phyloP scores from a whole-genome alignment of 176 grass and related monocot genomes.

The sorghum (Sorghum bicolor) region DNA sequence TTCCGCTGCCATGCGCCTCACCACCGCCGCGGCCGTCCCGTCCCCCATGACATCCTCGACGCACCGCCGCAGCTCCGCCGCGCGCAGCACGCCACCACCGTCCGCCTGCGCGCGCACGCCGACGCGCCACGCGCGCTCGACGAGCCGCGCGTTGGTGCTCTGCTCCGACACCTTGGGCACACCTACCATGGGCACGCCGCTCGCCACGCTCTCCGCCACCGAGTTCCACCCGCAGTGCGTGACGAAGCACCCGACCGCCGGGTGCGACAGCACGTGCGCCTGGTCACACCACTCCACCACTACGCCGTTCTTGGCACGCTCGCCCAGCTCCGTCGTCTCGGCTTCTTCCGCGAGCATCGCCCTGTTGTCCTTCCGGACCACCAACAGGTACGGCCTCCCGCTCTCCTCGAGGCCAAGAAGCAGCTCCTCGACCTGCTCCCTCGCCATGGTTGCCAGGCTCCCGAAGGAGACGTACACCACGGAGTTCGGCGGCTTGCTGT shows the following conservation, averaged over 20 bases:
- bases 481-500: conserved; percentile 30
- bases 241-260: conserved; percentile 59
- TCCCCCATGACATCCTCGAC: conserved; percentile 44
- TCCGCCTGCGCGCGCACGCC: conserved; percentile 28
- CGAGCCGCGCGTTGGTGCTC: conserved; percentile 50
- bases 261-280: conserved; percentile 43
- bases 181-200: conserved; percentile 53
- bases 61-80: conserved; percentile 28
- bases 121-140: conserved; percentile 46
- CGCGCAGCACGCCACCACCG: conserved; percentile 19
- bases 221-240: conserved; percentile 77
- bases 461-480: conserved; percentile 61
- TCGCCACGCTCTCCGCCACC: conserved; percentile 39
- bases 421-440: conserved; percentile 39
- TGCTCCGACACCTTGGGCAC: conserved; percentile 50
- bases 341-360: not conserved
- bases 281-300: conserved; percentile 85
- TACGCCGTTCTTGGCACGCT: conserved; percentile 32
- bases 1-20: not conserved
- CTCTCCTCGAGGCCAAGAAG: conserved; percentile 9
- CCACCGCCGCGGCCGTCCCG: not conserved
- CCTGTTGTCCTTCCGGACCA: conserved; percentile 47
- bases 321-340: not conserved
- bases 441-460: conserved; percentile 8
- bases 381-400: conserved; percentile 41